These are phyloP conservation scores for Paraphaeosphaeria sporulosa DNA, from an alignment of 2,329 filamentous ascomycete species.

Conservation along the genomic window DNA sequence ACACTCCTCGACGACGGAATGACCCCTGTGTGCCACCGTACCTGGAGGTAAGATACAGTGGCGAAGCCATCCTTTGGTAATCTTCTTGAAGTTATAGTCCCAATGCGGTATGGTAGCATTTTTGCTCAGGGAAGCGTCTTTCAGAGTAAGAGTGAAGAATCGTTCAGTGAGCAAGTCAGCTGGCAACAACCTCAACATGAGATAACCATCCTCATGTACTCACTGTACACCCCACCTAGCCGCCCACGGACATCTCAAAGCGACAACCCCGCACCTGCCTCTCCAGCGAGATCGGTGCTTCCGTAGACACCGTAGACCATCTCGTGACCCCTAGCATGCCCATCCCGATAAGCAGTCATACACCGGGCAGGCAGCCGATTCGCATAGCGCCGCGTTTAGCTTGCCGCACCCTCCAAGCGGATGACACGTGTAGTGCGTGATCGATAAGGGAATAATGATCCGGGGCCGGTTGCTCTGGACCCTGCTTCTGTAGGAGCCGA, in stretches of 20 bases:
- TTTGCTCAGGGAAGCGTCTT: not conserved
- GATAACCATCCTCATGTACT: constrained; percentile 1
- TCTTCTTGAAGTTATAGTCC: constrained; percentile 1
- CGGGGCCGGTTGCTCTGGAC: not conserved
- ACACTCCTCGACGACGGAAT: constrained; percentile 5
- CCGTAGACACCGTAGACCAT: not conserved
- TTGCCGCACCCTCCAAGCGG: not conserved
- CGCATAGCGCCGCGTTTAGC: constrained; percentile 4
- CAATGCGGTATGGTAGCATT: constrained; percentile 6
- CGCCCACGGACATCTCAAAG: not conserved
- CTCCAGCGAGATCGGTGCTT: constrained; percentile 9
- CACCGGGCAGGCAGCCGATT: constrained; percentile 14
- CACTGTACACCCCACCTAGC: not conserved
- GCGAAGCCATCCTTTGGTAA: constrained; percentile 7
- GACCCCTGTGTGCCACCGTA: constrained; percentile 8
- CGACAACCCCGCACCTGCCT: constrained; percentile 11
- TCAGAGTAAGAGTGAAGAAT: not conserved
- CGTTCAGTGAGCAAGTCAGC: not conserved
- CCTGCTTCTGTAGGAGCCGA: constrained; percentile 13
- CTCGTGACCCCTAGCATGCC: constrained; percentile 8
- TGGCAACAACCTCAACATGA: not conserved
- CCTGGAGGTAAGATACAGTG: constrained; percentile 6
- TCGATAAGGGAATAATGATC: constrained; percentile 9
- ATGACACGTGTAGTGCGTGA: constrained; percentile 7
- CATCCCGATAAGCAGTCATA: constrained; percentile 3